These are phyloP conservation scores for Penicillium atrosanguineum DNA, from an alignment of 495 filamentous ascomycete species.

Conservation along the genomic window DNA sequence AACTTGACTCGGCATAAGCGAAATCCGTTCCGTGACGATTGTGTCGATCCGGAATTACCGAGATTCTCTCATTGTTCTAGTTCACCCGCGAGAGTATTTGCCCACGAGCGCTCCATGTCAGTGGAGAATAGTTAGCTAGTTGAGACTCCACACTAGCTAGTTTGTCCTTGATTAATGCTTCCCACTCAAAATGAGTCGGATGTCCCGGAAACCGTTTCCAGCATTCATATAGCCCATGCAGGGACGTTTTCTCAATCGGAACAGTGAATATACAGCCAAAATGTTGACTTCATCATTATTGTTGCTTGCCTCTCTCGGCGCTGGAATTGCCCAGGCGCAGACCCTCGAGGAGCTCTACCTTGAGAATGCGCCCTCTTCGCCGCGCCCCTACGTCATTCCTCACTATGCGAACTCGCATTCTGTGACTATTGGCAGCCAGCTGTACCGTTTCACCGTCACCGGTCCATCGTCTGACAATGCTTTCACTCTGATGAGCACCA, in stretches of 20 bases:
- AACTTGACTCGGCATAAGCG: not conserved
- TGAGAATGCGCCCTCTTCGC: slow-evolving; percentile 24
- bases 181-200: not conserved
- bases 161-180: not conserved
- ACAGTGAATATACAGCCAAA: not conserved
- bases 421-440: slow-evolving; percentile 9
- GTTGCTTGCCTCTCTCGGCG: slow-evolving; percentile 8
- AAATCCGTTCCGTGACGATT: not conserved
- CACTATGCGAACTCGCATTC: slow-evolving; percentile 32
- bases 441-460: no score
- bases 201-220: not conserved
- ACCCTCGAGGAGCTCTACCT: slow-evolving; percentile 25
- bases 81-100: not conserved
- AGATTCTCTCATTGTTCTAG: not conserved
- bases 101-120: not conserved
- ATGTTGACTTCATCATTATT: slow-evolving; percentile 17
- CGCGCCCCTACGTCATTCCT: slow-evolving; percentile 32
- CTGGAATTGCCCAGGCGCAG: slow-evolving; percentile 9
- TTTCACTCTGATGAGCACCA: no score
- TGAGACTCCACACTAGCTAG: not conserved
- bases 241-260: not conserved
- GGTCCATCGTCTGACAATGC: no score
- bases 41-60: slow-evolving; percentile 16
- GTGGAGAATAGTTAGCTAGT: not conserved
- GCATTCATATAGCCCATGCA: not conserved